These are phyloP conservation scores for Mercurialis annua DNA, from an alignment of 345 rosid species.

Conservation along the genomic window DNA sequence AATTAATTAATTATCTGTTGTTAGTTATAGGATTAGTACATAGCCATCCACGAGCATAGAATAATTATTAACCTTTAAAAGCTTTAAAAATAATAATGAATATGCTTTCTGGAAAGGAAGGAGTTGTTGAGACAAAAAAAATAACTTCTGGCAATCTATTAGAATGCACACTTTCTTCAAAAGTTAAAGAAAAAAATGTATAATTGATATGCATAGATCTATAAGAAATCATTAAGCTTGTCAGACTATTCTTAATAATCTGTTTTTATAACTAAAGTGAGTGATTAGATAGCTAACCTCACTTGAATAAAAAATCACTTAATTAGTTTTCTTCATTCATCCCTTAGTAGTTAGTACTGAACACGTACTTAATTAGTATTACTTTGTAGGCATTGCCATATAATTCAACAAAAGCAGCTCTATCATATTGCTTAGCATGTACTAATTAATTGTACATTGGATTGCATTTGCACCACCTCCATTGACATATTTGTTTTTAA, in stretches of 20 bases:
- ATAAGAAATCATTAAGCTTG: constrained; percentile 5
- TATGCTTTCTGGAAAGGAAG: not conserved
- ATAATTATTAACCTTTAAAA: not conserved
- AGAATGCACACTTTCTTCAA: constrained; percentile 4
- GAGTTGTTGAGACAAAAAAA: constrained; percentile 2
- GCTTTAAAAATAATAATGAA: not conserved
- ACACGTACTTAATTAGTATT: not conserved
- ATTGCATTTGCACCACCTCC: too few relatives aligned
- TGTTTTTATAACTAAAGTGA: constrained; percentile 5
- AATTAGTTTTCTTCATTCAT: not conserved
- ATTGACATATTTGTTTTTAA: too few relatives aligned
- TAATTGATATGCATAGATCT: constrained; percentile 1
- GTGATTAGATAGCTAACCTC: constrained; percentile 1
- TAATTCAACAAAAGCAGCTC: constrained; percentile 3
- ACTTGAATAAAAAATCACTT: not conserved
- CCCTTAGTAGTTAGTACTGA: too few relatives aligned
- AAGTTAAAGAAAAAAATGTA: constrained; percentile 1
- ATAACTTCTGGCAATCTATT: not conserved
- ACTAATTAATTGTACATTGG: too few relatives aligned
- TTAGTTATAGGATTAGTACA: not conserved
- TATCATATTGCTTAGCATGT: too few relatives aligned
- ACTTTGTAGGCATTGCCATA: not conserved
- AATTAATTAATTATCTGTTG: not conserved
- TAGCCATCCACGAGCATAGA: not conserved
- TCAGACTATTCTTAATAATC: constrained; percentile 1